A percentile compares a stretch with the other conserved stretches of the same genome.
Conservation (phyloP, 176 grass and related monocot genomes). For the Echinochloa phyllopogon region DNA sequence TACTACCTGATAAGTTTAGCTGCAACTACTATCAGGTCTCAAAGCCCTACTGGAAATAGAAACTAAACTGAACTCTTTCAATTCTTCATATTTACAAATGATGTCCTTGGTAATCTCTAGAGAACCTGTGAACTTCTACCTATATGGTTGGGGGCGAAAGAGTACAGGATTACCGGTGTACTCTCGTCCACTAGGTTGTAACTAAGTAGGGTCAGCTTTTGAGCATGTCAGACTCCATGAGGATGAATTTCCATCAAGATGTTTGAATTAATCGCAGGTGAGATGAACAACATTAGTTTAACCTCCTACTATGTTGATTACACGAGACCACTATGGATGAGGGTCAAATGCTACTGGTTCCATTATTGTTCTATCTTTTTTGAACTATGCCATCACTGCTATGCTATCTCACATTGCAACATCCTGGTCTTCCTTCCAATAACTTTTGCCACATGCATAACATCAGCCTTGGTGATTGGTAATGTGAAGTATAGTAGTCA, state of each 20-base stretch:
- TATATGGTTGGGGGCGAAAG: background rate
- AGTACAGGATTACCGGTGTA: background rate
- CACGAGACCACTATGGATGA: constrained; percentile 29
- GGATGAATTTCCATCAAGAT: constrained; percentile 31
- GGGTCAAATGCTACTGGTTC: constrained; percentile 24
- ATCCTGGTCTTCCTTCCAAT: constrained; percentile 60
- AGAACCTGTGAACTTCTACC: constrained; percentile 8
- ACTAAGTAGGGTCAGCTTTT: constrained; percentile 26
- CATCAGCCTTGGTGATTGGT: constrained; percentile 89
- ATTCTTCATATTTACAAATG: constrained; percentile 40
- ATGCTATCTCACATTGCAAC: constrained; percentile 87
- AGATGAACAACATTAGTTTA: constrained; percentile 19
- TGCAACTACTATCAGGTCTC: background rate
- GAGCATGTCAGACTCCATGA: constrained; percentile 45
- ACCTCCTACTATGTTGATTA: constrained; percentile 32
- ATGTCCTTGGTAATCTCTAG: constrained; percentile 2
- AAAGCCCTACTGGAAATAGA: background rate
- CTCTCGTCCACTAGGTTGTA: background rate
- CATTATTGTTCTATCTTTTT: constrained; percentile 40
- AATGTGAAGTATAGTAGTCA: constrained; percentile 82
- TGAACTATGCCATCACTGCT: constrained; percentile 27
- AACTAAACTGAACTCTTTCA: constrained; percentile 11
- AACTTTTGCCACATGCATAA: constrained; percentile 88
- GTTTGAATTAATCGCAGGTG: constrained; percentile 33
- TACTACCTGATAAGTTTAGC: constrained; percentile 2